A percentile compares a stretch with the other conserved stretches of the same genome.
phyloP scores from a whole-genome alignment of 2,329 filamentous ascomycete genomes.

The Aspergillus luchuensis region DNA sequence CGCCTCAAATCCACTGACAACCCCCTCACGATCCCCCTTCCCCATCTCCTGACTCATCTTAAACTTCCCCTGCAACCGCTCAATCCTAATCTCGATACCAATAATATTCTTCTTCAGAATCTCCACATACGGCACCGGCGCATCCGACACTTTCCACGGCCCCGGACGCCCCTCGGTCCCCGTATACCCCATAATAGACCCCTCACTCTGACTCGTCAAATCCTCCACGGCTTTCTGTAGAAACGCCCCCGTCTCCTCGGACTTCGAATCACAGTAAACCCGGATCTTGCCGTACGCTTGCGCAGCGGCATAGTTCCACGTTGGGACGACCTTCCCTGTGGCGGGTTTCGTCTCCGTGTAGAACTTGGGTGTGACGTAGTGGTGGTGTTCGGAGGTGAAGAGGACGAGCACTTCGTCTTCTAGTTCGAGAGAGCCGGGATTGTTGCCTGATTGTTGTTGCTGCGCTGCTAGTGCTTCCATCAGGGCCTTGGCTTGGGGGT shows the following conservation, averaged over 20 bases:
- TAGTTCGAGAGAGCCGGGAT: conserved; percentile 24
- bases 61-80: conserved; percentile 61
- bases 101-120: conserved; percentile 62
- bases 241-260: conserved; percentile 51
- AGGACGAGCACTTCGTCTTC: conserved; percentile 62
- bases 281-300: conserved; percentile 63
- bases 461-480: conserved; percentile 48
- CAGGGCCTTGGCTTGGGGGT: conserved; percentile 65
- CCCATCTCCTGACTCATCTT: conserved; percentile 68
- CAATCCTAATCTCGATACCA: conserved; percentile 62
- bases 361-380: conserved; percentile 70
- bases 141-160: conserved; percentile 62
- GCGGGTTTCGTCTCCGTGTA: conserved; percentile 66
- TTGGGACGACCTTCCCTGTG: conserved; percentile 68
- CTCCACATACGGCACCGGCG: conserved; percentile 60
- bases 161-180: conserved; percentile 23
- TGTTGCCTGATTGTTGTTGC: conserved; percentile 29
- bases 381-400: conserved; percentile 61
- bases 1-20: conserved; percentile 58
- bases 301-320: conserved; percentile 69
- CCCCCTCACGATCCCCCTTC: conserved; percentile 57
- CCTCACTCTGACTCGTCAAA: conserved; percentile 53
- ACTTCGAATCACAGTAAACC: conserved; percentile 56
- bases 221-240: conserved; percentile 34
- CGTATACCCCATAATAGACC: conserved; percentile 57